phyloP scores from a whole-genome alignment of 148 eudicot genomes.

The Camellia lanceoleosa region DNA sequence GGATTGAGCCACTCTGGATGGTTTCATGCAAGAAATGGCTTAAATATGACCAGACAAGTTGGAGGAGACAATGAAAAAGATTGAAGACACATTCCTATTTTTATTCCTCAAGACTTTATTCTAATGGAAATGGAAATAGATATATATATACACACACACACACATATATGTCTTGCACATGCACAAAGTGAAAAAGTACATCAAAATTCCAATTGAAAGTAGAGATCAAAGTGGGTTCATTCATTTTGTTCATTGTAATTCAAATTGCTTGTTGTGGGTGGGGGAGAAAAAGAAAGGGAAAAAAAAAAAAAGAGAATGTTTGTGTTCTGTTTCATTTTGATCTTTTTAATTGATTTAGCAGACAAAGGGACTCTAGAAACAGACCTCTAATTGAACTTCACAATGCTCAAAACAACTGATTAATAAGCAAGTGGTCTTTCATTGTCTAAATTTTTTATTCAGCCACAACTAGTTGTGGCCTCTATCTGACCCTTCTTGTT shows the following conservation, averaged over 20 bases:
- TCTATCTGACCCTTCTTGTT: neutral
- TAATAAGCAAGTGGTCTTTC: neutral
- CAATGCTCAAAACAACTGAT: neutral
- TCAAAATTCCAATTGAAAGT: neutral
- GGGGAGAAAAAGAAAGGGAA: neutral
- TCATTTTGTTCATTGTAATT: neutral
- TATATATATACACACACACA: no score
- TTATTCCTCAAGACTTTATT: neutral
- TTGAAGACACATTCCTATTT: neutral
- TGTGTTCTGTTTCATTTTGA: no score
- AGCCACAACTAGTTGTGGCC: neutral
- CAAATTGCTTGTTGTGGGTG: neutral
- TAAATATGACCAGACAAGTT: neutral
- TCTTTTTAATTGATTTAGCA: no score
- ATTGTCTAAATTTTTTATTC: neutral
- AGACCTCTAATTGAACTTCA: neutral
- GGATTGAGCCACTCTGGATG: neutral
- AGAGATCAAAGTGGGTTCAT: neutral
- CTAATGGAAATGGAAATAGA: neutral
- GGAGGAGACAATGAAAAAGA: conserved; percentile 9
- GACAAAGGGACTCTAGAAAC: no score
- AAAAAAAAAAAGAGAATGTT: neutral
- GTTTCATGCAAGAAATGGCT: neutral
- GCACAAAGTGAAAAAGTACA: no score
- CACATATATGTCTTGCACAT: no score